These are phyloP conservation scores for Gillenia trifoliata DNA, from an alignment of 306 rosid genomes.

Conservation along the genomic window DNA sequence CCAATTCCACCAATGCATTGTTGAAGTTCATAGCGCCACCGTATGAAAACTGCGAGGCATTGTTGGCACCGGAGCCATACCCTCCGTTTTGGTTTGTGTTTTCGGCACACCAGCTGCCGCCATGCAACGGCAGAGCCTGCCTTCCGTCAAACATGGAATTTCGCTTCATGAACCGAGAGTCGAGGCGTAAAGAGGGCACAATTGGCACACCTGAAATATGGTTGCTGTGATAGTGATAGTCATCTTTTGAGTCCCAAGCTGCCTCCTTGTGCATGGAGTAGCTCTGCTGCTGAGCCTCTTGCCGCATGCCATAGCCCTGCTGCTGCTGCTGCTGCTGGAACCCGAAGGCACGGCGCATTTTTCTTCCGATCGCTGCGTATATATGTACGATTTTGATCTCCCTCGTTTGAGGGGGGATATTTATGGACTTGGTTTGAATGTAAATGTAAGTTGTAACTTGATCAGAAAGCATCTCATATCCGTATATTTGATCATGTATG, in stretches of 20 bases:
- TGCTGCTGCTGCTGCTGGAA: not conserved
- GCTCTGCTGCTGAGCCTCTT: conserved; percentile 23
- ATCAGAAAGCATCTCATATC: conserved; percentile 19
- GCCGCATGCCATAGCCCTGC: conserved; percentile 17
- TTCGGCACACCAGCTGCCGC: conserved; percentile 7
- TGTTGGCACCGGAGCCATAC: conserved; percentile 5
- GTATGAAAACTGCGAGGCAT: not conserved
- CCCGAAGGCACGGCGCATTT: conserved; percentile 20
- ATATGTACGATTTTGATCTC: not conserved
- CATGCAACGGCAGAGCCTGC: not conserved
- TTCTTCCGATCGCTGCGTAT: not conserved
- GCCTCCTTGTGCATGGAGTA: conserved; percentile 22
- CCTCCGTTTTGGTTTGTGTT: conserved; percentile 7
- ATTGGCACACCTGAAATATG: conserved; percentile 16
- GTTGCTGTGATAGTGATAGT: not conserved
- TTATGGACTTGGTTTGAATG: not conserved
- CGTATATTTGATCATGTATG: not conserved
- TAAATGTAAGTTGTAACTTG: not conserved
- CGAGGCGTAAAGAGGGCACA: not conserved
- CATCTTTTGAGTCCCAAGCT: conserved; percentile 17
- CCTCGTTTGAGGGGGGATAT: not conserved
- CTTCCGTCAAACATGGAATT: conserved; percentile 3
- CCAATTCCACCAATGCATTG: not conserved
- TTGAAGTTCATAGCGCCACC: not conserved
- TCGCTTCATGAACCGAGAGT: not conserved